These are phyloP conservation scores for Lactarius evosmus DNA, from an alignment of 768 basidiomycete species.

Conservation along the genomic window DNA sequence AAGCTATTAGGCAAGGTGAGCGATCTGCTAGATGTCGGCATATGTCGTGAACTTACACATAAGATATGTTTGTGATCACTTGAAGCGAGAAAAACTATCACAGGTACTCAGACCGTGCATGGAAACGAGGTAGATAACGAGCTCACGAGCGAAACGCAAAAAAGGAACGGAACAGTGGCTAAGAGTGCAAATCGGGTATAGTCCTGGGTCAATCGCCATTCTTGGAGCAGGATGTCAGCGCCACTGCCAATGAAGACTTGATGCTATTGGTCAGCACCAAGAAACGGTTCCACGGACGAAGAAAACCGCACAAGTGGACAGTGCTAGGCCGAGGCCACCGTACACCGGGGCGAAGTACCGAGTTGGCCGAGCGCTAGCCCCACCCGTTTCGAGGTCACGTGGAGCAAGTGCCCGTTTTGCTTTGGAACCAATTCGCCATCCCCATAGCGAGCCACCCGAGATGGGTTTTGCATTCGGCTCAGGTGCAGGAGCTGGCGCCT, in stretches of 20 bases:
- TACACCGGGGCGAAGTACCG: slow-evolving; percentile 72
- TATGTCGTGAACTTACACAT: slow-evolving; percentile 47
- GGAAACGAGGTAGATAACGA: background rate
- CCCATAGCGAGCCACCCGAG: slow-evolving; percentile 30
- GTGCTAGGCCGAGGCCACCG: slow-evolving; percentile 61
- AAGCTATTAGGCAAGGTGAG: slow-evolving; percentile 40
- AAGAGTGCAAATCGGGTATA: slow-evolving; percentile 65
- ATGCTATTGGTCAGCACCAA: background rate
- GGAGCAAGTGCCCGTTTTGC: slow-evolving; percentile 27
- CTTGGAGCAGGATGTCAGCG: slow-evolving; percentile 53
- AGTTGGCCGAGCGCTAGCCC: slow-evolving; percentile 36
- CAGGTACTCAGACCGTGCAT: background rate
- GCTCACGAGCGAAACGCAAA: slow-evolving; percentile 71
- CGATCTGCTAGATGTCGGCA: background rate
- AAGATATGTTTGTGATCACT: slow-evolving; percentile 59
- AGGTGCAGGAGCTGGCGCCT: background rate
- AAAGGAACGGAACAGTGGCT: slow-evolving; percentile 62
- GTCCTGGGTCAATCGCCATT: slow-evolving; percentile 63
- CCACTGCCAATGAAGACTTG: slow-evolving; percentile 71
- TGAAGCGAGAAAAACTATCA: slow-evolving; percentile 71
- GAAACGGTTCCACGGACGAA: background rate
- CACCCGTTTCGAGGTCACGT: slow-evolving; percentile 52
- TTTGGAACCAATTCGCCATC: slow-evolving; percentile 33
- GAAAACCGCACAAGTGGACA: slow-evolving; percentile 56
- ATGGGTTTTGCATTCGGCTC: slow-evolving; percentile 17